These are phyloP conservation scores for Juncus effusus DNA, from an alignment of 176 grass and related monocot genomes.

Conservation along the genomic window DNA sequence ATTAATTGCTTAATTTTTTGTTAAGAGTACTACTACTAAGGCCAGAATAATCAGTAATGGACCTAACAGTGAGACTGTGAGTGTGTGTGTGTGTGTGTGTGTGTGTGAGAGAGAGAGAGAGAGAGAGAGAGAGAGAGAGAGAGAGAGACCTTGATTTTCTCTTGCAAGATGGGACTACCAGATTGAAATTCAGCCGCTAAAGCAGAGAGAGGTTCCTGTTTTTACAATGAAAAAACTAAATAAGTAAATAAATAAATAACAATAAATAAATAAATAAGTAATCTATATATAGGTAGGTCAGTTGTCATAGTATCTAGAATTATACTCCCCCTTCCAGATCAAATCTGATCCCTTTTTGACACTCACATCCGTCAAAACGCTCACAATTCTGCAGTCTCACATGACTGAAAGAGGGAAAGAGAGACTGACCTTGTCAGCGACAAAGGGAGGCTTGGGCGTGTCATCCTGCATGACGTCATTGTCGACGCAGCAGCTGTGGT, in stretches of 20 bases:
- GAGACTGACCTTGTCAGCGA: slow-evolving; percentile 56
- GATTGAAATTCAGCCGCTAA: slow-evolving; percentile 82
- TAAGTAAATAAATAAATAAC: no score
- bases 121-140: slow-evolving; percentile 21
- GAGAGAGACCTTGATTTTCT: slow-evolving; percentile 85
- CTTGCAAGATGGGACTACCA: slow-evolving; percentile 78
- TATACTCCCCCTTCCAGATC: neutral
- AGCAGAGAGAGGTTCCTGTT: slow-evolving; percentile 85
- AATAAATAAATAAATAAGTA: no score
- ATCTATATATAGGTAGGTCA: no score
- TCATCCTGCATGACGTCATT: slow-evolving; percentile 44
- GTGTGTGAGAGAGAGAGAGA: neutral
- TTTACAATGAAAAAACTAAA: slow-evolving; percentile 26
- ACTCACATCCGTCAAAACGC: neutral
- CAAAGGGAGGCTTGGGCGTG: slow-evolving; percentile 56
- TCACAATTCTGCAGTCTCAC: neutral
- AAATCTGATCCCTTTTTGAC: slow-evolving; percentile 9
- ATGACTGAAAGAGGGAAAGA: neutral
- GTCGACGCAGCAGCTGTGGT: slow-evolving; percentile 49
- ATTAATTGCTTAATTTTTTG: no score
- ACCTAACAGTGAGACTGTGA: neutral
- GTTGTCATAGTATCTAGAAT: no score
- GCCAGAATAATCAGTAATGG: no score
- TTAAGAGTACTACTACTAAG: no score
- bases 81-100: no score